These are phyloP conservation scores for Dendrocalamus latiflorus DNA, from an alignment of 202 grass and related monocot species.

Conservation along the genomic window DNA sequence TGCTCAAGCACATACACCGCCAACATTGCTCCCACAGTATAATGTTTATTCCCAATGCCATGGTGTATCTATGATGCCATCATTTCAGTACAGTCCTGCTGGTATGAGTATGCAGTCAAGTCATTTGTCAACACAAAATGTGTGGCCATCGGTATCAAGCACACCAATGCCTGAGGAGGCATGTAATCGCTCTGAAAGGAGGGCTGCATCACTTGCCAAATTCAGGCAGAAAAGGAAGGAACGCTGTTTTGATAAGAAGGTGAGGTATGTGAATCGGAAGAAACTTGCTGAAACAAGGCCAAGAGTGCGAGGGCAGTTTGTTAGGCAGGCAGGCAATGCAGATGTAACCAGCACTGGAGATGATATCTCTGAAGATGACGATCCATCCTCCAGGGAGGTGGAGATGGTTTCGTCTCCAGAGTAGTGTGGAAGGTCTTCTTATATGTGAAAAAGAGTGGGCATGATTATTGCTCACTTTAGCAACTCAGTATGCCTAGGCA, in stretches of 20 bases:
- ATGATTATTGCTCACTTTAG: conserved; percentile 27
- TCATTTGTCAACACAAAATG: conserved; percentile 44
- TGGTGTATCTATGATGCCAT: conserved; percentile 44
- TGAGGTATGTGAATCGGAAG: conserved; percentile 86
- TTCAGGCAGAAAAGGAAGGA: conserved; percentile 92
- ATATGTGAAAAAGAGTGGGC: conserved; percentile 20
- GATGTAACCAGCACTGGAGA: conserved; percentile 60
- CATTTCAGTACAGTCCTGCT: conserved; percentile 60
- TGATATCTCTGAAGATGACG: conserved; percentile 72
- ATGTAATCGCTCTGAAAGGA: conserved; percentile 49
- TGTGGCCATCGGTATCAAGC: conserved; percentile 46
- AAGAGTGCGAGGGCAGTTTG: conserved; percentile 85
- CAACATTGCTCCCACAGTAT: conserved; percentile 62
- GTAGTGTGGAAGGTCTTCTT: conserved; percentile 25
- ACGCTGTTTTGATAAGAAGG: conserved; percentile 93
- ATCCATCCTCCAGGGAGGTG: conserved; percentile 59
- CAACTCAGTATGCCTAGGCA: not conserved
- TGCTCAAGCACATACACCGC: conserved; percentile 39
- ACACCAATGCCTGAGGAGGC: conserved; percentile 47
- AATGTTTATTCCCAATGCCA: conserved; percentile 53
- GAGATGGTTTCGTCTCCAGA: conserved; percentile 59
- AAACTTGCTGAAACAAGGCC: conserved; percentile 81
- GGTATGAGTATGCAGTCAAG: conserved; percentile 52
- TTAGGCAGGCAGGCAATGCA: conserved; percentile 53
- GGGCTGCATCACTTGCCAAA: conserved; percentile 75